phyloP scores from a whole-genome alignment of 179 eudicot species.

The Nepenthes alata region DNA sequence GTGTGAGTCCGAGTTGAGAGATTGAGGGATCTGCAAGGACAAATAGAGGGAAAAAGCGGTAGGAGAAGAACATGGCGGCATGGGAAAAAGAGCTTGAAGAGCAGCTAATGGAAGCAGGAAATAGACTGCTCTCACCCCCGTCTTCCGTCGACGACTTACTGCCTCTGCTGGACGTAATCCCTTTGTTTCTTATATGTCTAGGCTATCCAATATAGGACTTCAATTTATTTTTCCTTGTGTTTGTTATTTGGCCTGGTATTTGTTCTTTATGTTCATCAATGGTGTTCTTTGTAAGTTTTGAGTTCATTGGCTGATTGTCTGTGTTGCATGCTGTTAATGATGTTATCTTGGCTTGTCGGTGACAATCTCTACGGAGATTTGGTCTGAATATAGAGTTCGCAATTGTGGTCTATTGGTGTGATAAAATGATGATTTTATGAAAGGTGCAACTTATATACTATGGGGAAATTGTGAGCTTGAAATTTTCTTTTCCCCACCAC shows the following conservation, averaged over 20 bases:
- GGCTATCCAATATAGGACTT: neutral
- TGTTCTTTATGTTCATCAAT: too few species aligned
- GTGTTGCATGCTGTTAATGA: neutral
- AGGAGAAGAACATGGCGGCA: conserved; percentile 13
- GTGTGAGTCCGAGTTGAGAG: neutral
- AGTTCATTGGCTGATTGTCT: neutral
- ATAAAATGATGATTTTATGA: too few species aligned
- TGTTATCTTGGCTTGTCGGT: neutral
- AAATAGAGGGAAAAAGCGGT: neutral
- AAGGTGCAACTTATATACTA: too few species aligned
- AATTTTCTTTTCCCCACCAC: too few species aligned
- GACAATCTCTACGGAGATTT: too few species aligned
- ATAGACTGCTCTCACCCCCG: conserved; percentile 38
- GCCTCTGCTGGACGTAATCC: conserved; percentile 48
- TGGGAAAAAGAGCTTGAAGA: conserved; percentile 36
- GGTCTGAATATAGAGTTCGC: too few species aligned
- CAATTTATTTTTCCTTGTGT: too few species aligned
- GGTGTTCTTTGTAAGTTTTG: neutral
- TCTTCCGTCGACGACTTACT: conserved; percentile 37
- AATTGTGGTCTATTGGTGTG: too few species aligned
- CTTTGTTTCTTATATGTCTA: neutral
- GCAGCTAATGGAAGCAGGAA: conserved; percentile 44
- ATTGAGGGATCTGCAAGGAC: neutral
- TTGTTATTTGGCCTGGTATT: neutral
- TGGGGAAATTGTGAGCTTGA: too few species aligned